These are phyloP conservation scores for Hortiboletus rubellus DNA, from an alignment of 1,284 basidiomycete species.

Conservation along the genomic window DNA sequence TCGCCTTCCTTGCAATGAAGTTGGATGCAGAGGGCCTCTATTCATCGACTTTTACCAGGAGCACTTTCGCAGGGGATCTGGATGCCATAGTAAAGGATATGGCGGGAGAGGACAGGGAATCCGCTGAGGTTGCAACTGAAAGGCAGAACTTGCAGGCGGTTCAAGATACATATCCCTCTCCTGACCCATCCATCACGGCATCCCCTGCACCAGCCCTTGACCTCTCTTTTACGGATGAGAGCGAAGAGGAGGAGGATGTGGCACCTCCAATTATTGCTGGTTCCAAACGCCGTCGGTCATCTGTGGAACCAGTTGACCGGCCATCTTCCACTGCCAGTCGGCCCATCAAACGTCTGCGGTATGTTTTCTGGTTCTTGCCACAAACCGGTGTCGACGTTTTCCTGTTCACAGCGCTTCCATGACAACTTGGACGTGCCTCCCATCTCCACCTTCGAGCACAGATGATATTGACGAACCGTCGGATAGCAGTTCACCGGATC, in stretches of 20 bases:
- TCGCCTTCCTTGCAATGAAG: constrained; percentile 40
- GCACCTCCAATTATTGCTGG: constrained; percentile 19
- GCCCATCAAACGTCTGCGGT: constrained; percentile 33
- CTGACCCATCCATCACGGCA: background rate
- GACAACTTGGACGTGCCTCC: constrained; percentile 6
- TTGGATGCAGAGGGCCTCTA: constrained; percentile 36
- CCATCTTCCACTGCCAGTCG: background rate
- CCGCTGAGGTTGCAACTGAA: background rate
- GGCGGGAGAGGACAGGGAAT: constrained; percentile 15
- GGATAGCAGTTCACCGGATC: background rate
- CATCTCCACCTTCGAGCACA: constrained; percentile 24
- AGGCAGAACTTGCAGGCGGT: background rate
- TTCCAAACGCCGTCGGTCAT: constrained; percentile 23
- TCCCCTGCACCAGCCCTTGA: constrained; percentile 9
- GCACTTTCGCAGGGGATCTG: constrained; percentile 28
- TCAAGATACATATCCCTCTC: constrained; percentile 15
- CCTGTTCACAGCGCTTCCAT: constrained; percentile 1
- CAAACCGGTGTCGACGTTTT: background rate
- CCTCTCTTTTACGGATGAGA: constrained; percentile 7
- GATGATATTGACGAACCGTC: constrained; percentile 1
- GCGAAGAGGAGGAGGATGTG: constrained; percentile 11
- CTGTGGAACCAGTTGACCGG: background rate
- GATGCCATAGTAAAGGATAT: constrained; percentile 31
- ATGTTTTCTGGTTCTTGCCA: background rate
- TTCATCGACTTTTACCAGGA: constrained; percentile 29